These are phyloP conservation scores for Termitomyces sp. DNA, from an alignment of 768 basidiomycete species.

Conservation along the genomic window DNA sequence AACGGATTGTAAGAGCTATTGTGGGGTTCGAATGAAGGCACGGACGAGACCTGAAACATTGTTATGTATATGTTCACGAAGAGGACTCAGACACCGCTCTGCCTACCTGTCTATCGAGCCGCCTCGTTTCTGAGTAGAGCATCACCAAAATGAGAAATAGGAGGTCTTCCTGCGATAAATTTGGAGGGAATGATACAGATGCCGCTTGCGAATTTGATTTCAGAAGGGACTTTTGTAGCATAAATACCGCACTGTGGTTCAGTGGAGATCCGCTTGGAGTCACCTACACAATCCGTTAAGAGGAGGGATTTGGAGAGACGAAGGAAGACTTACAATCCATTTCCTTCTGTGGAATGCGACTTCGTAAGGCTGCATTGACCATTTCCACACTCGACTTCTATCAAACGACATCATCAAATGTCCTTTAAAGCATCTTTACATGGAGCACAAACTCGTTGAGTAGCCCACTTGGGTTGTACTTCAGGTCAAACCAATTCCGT, in stretches of 20 bases:
- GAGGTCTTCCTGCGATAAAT: not conserved
- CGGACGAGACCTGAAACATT: not conserved
- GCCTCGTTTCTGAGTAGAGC: conserved; percentile 1
- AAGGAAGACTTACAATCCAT: not conserved
- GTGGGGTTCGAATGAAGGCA: not conserved
- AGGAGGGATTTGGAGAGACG: not conserved
- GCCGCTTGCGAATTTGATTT: not conserved
- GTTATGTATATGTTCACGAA: not conserved
- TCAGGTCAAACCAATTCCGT: not conserved
- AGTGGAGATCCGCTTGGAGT: not conserved
- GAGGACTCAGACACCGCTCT: not conserved
- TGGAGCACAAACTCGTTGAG: not conserved
- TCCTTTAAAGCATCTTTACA: not conserved
- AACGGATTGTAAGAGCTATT: not conserved
- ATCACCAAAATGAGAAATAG: conserved; percentile 2
- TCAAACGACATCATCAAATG: not conserved
- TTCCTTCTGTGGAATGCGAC: not conserved
- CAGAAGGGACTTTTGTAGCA: not conserved
- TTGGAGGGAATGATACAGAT: not conserved
- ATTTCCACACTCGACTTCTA: not conserved
- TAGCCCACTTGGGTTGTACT: not conserved
- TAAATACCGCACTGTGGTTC: not conserved
- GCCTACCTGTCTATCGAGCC: not conserved
- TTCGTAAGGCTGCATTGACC: not conserved
- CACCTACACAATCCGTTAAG: not conserved